A percentile compares a stretch with the other conserved stretches of the same genome.
Evolutionary conservation across 352 stramenopile species (phyloP).

Genomic region (Phytophthora pluvialis): DNA sequence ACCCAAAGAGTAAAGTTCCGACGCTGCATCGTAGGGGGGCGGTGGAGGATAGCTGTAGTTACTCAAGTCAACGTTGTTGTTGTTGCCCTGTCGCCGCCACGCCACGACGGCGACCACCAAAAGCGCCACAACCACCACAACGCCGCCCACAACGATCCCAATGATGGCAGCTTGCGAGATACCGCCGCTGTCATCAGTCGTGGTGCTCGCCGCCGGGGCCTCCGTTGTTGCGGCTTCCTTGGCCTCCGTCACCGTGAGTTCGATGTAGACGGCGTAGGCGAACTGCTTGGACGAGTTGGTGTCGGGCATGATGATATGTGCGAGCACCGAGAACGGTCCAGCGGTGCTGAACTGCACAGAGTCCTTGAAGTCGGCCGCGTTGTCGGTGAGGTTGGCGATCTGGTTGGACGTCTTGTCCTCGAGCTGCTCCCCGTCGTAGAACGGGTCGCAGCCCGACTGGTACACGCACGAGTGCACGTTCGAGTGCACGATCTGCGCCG

Average conservation of each 20-base stretch:
- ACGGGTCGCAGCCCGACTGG: conserved; percentile 59
- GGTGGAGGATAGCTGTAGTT: conserved; percentile 59
- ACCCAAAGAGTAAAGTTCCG: conserved; percentile 37
- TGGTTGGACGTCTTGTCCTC: conserved; percentile 63
- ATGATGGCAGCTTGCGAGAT: conserved; percentile 58
- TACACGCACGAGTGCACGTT: conserved; percentile 68
- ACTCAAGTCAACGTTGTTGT: conserved; percentile 28
- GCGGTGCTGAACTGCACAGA: conserved; percentile 41
- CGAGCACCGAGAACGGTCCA: conserved; percentile 56
- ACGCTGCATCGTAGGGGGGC: conserved; percentile 53
- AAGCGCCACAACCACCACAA: conserved; percentile 57
- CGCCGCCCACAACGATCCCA: conserved; percentile 62
- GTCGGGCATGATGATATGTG: conserved; percentile 66
- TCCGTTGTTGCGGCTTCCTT: conserved; percentile 26
- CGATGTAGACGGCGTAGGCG: conserved; percentile 54
- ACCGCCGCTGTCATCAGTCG: conserved; percentile 22
- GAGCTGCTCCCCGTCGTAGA: conserved; percentile 53
- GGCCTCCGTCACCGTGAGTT: conserved; percentile 46
- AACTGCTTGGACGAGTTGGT: conserved; percentile 55
- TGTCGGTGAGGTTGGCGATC: conserved; percentile 66
- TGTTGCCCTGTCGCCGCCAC: conserved; percentile 38
- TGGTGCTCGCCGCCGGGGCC: conserved; percentile 24
- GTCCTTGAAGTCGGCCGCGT: conserved; percentile 43
- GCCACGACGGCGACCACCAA: conserved; percentile 49
- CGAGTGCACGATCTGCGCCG: conserved; percentile 71